Evolutionary conservation across 805 yeast genomes (phyloP).

Genomic region (Diddensiella caesifluorescens): DNA sequence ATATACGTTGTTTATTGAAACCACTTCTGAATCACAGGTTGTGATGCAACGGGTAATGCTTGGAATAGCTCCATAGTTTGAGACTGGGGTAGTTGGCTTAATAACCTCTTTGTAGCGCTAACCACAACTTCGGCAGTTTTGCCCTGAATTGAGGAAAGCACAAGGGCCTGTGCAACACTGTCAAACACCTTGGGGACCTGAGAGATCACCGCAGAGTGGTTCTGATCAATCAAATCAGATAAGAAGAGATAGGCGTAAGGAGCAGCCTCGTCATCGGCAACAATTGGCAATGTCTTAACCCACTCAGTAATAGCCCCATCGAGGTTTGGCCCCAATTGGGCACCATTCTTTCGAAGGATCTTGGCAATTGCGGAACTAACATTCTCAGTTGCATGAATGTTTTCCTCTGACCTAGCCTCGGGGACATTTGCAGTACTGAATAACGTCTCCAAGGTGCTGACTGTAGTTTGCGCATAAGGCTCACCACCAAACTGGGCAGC

Average conservation of each 20-base stretch:
- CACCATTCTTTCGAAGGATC: conserved; percentile 61
- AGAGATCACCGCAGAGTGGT: conserved; percentile 51
- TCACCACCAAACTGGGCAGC: conserved; percentile 79
- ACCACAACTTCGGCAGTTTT: conserved; percentile 64
- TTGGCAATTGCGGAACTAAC: conserved; percentile 80
- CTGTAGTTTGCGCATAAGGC: conserved; percentile 53
- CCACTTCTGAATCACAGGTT: conserved; percentile 55
- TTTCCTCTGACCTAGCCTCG: conserved; percentile 81
- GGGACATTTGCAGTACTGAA: conserved; percentile 68
- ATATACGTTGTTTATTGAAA: conserved; percentile 31
- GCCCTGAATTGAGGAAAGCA: conserved; percentile 62
- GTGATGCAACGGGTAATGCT: conserved; percentile 56
- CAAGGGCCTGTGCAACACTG: conserved; percentile 66
- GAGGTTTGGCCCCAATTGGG: conserved; percentile 47
- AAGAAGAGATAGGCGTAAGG: conserved; percentile 74
- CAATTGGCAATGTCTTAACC: conserved; percentile 76
- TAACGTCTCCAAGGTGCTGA: conserved; percentile 69
- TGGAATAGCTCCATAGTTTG: conserved; percentile 62
- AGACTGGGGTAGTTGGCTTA: conserved; percentile 60
- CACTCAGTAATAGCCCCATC: conserved; percentile 65
- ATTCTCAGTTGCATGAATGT: conserved; percentile 81
- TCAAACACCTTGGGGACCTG: conserved; percentile 61
- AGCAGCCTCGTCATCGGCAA: conserved; percentile 85
- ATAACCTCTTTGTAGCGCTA: conserved; percentile 54
- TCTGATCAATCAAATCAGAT: conserved; percentile 60